phyloP scores from a whole-genome alignment of 2,329 filamentous ascomycete genomes.

The Uncinocarpus reesii region DNA sequence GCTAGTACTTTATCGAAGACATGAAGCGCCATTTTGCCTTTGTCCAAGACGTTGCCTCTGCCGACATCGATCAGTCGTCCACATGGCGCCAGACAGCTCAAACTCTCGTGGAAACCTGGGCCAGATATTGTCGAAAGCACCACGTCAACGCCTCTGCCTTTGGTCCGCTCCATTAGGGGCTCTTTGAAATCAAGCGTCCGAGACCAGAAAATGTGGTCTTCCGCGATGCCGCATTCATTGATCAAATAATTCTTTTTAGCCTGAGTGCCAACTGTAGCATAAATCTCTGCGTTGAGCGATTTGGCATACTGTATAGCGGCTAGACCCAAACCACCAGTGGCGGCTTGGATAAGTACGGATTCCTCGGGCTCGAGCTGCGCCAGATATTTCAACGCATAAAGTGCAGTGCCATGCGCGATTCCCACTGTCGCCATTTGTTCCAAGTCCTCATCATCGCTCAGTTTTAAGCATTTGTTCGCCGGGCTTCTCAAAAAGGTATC shows the following conservation, averaged over 20 bases:
- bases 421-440: too few relatives aligned
- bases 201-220: conserved; percentile 22
- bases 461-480: too few relatives aligned
- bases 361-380: too few relatives aligned
- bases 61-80: conserved; percentile 23
- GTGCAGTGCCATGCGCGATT: too few relatives aligned
- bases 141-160: conserved; percentile 21
- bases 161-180: conserved; percentile 19
- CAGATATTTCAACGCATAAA: too few relatives aligned
- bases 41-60: conserved; percentile 17
- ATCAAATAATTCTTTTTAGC: conserved; percentile 20
- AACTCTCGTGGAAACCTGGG: conserved; percentile 22
- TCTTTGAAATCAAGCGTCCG: conserved; percentile 17
- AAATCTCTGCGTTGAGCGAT: conserved; percentile 11
- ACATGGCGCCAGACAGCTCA: conserved; percentile 21
- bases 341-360: conserved; percentile 23
- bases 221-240: conserved; percentile 15
- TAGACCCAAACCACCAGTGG: conserved; percentile 20
- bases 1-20: conserved; percentile 16
- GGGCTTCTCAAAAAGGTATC: conserved; percentile 9
- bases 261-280: conserved; percentile 21
- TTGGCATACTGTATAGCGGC: conserved; percentile 20
- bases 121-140: conserved; percentile 25
- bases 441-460: too few relatives aligned
- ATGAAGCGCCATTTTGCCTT: conserved; percentile 16